Base-by-base conservation (phyloP, 768 basidiomycete genomes). In the Saitozyma sp. region DNA sequence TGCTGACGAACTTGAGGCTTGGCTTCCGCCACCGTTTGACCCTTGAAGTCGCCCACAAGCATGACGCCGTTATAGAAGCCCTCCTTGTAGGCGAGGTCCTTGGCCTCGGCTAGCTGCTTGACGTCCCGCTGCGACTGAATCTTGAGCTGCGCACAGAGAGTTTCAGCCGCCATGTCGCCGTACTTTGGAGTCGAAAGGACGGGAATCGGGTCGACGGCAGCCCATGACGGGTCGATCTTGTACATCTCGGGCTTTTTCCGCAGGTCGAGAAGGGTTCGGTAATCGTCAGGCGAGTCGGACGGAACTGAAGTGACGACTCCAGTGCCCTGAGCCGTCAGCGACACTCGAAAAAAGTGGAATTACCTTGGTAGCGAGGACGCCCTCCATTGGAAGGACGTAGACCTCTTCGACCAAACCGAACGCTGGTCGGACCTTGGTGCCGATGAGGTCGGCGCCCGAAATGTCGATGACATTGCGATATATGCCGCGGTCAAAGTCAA, bases 341-440 rank as follows among this genome's bases (percentile, higher is more conserved):
- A 50, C 9, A 20, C 20, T 20, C 17, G 8, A 19, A 0, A 43
- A 1, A 38, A 46, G 9, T 14, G 3, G 7, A 62, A 82, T 17
- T 56, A 85, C 90, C 84, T 98, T 98, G 65, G 91, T 94, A n/a
- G 92, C 86, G 52, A 95, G 84, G 57, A 98, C 92, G 68, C 88
- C 90, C 68, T 99, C 96, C 96, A 99, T 99, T n/a, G 96, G 96
- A 61, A 99, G 81, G 51, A 99, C 91, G 73, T 93, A 93, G 37
- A 97, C 90, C 80, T 95, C 88, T 0, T 89, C 86, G 77, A 88
- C 85, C 55, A 92, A 70, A 20, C 87, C 85, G 65, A 90, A 87
- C 0, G 95, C 93, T 1, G 95, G 94, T 64, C 87, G 88, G 80
- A 98, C 87, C 74, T 86, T 91, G 19, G 93, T 89, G 4, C 96